Conservation (phyloP, 2,329 filamentous ascomycete genomes). For the Dothistroma septosporum region DNA sequence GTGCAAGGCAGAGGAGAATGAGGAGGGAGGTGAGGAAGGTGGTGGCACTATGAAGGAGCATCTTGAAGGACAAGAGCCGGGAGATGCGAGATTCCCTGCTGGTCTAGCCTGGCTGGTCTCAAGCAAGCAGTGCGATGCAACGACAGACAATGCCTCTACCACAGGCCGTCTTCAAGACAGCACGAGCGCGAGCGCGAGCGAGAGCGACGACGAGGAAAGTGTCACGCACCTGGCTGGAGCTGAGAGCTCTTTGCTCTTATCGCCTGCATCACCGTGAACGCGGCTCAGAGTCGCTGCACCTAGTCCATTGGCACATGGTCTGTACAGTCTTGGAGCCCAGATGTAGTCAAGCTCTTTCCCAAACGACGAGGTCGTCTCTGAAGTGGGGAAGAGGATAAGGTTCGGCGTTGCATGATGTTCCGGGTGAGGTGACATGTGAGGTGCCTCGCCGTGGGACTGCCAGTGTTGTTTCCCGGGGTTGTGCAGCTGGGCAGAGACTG, state of each 20-base stretch:
- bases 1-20: constrained; percentile 19
- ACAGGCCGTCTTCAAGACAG: background rate
- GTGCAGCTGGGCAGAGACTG: background rate
- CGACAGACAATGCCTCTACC: constrained; percentile 5
- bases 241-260: constrained; percentile 20
- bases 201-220: background rate
- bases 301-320: background rate
- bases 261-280: constrained; percentile 5
- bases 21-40: constrained; percentile 19
- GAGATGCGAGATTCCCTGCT: too few relatives aligned
- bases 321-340: background rate
- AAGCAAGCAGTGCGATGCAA: background rate
- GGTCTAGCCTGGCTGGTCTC: too few relatives aligned
- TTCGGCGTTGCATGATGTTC: background rate
- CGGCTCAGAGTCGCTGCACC: background rate
- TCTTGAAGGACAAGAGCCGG: too few relatives aligned
- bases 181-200: background rate
- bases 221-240: constrained; percentile 12
- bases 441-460: background rate
- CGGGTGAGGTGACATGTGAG: background rate
- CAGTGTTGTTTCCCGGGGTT: background rate
- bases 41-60: constrained; percentile 20
- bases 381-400: constrained; percentile 1
- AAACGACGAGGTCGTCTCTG: background rate
- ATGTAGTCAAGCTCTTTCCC: constrained; percentile 3